Base-by-base conservation (phyloP, 768 basidiomycete species). In the Lactarius hengduanensis region DNA sequence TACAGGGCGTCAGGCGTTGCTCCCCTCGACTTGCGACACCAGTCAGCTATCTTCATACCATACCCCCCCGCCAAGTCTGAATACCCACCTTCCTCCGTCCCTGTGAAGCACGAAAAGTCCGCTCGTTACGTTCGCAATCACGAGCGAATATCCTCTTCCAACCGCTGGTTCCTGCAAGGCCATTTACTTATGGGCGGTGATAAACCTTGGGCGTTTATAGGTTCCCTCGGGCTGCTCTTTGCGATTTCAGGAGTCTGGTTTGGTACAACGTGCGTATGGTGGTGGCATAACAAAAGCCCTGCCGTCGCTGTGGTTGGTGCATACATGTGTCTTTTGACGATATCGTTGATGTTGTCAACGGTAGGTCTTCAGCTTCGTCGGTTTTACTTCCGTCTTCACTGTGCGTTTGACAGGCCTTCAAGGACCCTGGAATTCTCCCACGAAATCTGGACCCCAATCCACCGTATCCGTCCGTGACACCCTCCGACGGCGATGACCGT, bases 371-470 rank as follows among this genome's bases (percentile, higher is more conserved):
- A 62, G 45, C 54, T 64, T 53, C 30, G 60, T 62, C 54, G 50
- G 30, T 57, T 63, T 69, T 72, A 69, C 74, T 69, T 65, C 64
- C 72, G 72, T 55, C 57, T 71, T 70, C 30, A 62, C 53, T n/a
- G 22, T 55, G 30, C 20, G 13, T 50, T 67, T 50, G 63, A 61
- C 43, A 90, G 90, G 92, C 93, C 9, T 87, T 86, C 70, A 81
- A 84, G 36, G 91, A 96, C 73, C 90, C 92, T 60, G 96, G 96
- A 13, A 94, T 98, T 61, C 76, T 98, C 28, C 96, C 96, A 15
- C 85, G 96, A 6, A 80, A 91, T 74, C 76, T 98, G 36, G 96
- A 98, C 78, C 88, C 83, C 16, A 85, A 92, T 67, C 95, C 95
- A 0, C 94, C 94, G 10, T 86, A 87, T 71, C 85, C 89, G 18